Evolutionary conservation across 176 grass and related monocot genomes (phyloP).

Genomic region (Microstegium vimineum): DNA sequence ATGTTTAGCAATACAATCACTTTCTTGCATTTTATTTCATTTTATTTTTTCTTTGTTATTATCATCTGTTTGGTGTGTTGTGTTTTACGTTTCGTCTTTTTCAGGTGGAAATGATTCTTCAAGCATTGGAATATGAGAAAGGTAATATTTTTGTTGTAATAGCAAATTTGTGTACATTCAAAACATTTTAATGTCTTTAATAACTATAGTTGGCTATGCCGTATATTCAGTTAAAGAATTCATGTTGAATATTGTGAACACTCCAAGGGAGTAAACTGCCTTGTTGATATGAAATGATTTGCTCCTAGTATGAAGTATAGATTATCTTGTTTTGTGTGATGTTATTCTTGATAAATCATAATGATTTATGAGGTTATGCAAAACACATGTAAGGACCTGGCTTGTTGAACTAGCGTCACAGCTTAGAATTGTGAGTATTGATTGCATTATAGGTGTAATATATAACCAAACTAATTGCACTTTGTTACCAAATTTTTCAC

Average conservation of each 20-base stretch:
- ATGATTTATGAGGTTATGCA: not conserved
- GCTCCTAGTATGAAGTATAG: not conserved
- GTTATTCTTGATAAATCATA: not conserved
- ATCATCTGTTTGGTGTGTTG: not conserved
- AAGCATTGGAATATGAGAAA: slow-evolving; percentile 96
- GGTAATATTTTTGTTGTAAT: slow-evolving; percentile 42
- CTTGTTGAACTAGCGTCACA: not conserved
- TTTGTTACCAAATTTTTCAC: not conserved
- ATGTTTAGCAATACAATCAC: not conserved
- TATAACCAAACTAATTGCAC: not conserved
- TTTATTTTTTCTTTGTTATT: not conserved
- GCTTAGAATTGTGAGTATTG: not conserved
- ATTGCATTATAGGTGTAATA: not conserved
- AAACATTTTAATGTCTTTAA: not conserved
- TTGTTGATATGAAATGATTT: slow-evolving; percentile 1
- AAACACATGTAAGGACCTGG: not conserved
- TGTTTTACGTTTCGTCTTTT: slow-evolving; percentile 23
- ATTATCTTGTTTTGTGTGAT: not conserved
- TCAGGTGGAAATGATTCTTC: slow-evolving; percentile 99
- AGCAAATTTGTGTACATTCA: not conserved
- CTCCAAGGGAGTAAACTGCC: not conserved
- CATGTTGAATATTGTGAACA: not conserved
- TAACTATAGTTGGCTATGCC: not conserved
- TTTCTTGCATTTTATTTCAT: not conserved
- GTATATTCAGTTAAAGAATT: not conserved